Evolutionary conservation across 2,329 filamentous ascomycete genomes (phyloP).

Genomic region (Trichoderma sp.): DNA sequence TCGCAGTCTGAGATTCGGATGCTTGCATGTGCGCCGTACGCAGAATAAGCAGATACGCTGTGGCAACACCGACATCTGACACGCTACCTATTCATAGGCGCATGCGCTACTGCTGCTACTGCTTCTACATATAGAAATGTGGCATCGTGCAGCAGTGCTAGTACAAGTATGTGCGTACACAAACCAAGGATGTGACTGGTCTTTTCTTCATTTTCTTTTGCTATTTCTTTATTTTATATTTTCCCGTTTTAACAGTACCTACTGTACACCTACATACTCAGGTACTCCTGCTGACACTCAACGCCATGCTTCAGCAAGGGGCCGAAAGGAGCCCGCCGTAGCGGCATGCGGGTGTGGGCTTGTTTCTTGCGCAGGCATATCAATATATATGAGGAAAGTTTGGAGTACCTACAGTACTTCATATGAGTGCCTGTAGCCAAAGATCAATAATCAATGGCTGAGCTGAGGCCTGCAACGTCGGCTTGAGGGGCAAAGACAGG

Average conservation of each 20-base stretch:
- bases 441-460: constrained; percentile 1
- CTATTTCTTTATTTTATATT: neutral
- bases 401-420: neutral
- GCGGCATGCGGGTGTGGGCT: neutral
- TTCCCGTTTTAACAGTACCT: neutral
- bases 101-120: constrained; percentile 8
- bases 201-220: neutral
- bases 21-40: constrained; percentile 11
- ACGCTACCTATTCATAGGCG: constrained; percentile 20
- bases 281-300: neutral
- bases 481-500: neutral
- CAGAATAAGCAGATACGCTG: constrained; percentile 13
- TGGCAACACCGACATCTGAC: constrained; percentile 17
- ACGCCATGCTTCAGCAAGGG: constrained; percentile 16
- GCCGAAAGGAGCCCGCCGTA: constrained; percentile 22
- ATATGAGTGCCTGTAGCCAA: neutral
- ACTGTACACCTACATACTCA: neutral
- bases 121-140: constrained; percentile 17
- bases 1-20: constrained; percentile 16
- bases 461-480: neutral
- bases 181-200: constrained; percentile 21
- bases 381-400: neutral
- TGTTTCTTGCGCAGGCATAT: neutral
- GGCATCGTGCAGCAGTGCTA: constrained; percentile 7
- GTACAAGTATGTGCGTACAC: constrained; percentile 1